Evolutionary conservation across 2,329 filamentous ascomycete species (phyloP).

Genomic region (Lachnellula subtilissima): DNA sequence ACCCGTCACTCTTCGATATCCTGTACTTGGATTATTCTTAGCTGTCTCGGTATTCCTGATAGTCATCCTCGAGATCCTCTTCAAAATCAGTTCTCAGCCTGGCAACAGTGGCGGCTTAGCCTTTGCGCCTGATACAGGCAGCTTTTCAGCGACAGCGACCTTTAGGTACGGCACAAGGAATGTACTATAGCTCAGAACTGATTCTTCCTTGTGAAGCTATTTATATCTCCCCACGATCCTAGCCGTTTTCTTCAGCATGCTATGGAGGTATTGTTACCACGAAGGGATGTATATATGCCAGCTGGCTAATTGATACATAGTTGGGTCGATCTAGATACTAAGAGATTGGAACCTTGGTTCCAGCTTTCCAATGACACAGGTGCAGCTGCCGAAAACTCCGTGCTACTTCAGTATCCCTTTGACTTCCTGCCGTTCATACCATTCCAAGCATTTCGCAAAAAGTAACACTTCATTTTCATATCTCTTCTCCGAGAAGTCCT

Average conservation of each 20-base stretch:
- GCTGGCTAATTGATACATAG: slow-evolving; percentile 17
- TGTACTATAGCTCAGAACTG: too few species aligned
- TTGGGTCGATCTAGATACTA: slow-evolving; percentile 56
- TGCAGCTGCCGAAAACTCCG: slow-evolving; percentile 39
- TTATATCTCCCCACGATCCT: slow-evolving; percentile 50
- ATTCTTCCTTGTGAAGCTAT: slow-evolving; percentile 3
- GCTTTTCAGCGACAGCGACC: slow-evolving; percentile 33
- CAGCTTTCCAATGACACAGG: slow-evolving; percentile 47
- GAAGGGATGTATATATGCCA: background rate
- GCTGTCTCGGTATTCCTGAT: slow-evolving; percentile 38
- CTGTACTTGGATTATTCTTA: slow-evolving; percentile 37
- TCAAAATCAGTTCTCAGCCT: slow-evolving; percentile 22
- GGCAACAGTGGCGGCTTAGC: slow-evolving; percentile 36
- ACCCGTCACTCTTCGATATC: slow-evolving; percentile 33
- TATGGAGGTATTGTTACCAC: slow-evolving; percentile 37
- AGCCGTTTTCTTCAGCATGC: slow-evolving; percentile 49
- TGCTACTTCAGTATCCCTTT: slow-evolving; percentile 52
- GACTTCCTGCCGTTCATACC: slow-evolving; percentile 43
- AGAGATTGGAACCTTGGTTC: slow-evolving; percentile 56
- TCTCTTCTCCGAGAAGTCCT: too few species aligned
- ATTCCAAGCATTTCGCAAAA: slow-evolving; percentile 34
- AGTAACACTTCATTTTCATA: slow-evolving; percentile 4
- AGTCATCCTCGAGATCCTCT: slow-evolving; percentile 40
- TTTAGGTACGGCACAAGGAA: slow-evolving; percentile 31
- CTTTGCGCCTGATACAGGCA: slow-evolving; percentile 21